Evolutionary conservation across 345 rosid genomes (phyloP), one percentile per base, ranked within the genome.

Genomic region (Brassica carinata): DNA sequence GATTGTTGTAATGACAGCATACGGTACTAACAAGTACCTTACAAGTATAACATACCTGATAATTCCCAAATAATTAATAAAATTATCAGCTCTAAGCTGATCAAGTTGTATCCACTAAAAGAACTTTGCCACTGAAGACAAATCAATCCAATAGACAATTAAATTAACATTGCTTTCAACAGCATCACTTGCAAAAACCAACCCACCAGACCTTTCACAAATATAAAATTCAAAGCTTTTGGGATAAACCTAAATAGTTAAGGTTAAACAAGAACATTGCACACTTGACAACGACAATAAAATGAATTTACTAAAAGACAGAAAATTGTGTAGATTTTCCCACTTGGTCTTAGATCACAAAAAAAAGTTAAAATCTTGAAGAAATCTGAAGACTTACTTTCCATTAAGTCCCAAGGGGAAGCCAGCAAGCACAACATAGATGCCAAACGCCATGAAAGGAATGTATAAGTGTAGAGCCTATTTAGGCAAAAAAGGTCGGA

Each of bases 31-130:
- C 2, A 59, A 59, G 64, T 59, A 9, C 15, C 65, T 61, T 61
- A 23, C 55, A 62, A 71, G 61, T 31, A 74, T 27, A 23, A 59
- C 59, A 31, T 79, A 79, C 17, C 68, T 66, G 18, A 45, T 31
- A 26, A 43, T n/a, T 29, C 8, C 27, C 51, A 27, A 74, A 67
- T 30, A 59, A 53, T 62, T 5, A 80, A 63, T 11, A 67, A 65
- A 27, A 0, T 7, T 34, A 53, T 5, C 67, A 71, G 58, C 71
- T 27, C 66, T 62, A 27, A 5, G 66, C 36, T 62, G 66, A 62
- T 3, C 34, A 27, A 10, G 33, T 26, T 61, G 65, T 61, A 61
- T 9, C 65, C 33, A 61, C 14, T 59, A 23, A 14, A 59, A 4
- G 51, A 64, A 74, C n/a, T 64, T 74, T 10, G 71, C 48, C 68